Percentiles rank a stretch among this genome's conserved stretches.
phyloP scores from a whole-genome alignment of 176 grass and related monocot species.

The Miscanthus lutarioriparius region DNA sequence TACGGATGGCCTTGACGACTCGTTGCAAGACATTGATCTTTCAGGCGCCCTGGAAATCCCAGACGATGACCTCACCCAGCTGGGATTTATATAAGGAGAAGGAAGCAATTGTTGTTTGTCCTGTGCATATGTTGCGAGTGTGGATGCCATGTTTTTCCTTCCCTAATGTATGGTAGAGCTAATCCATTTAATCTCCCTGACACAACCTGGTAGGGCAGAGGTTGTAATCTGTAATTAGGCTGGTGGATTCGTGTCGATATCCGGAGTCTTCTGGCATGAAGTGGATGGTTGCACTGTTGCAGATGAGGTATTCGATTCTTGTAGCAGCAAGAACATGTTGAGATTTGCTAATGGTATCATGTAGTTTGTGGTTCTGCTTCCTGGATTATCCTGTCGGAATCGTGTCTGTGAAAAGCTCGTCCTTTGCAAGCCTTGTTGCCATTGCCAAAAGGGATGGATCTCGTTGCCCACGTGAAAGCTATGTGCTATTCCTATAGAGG shows the following conservation, averaged over 20 bases:
- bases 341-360: slow-evolving; percentile 7
- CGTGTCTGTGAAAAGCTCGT: background rate
- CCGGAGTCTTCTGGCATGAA: background rate
- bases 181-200: slow-evolving; percentile 41
- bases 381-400: background rate
- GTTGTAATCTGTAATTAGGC: slow-evolving; percentile 44
- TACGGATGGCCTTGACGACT: slow-evolving; percentile 41
- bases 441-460: too few relatives aligned
- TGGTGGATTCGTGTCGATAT: slow-evolving; percentile 15
- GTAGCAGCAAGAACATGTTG: slow-evolving; percentile 20
- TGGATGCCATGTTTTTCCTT: slow-evolving; percentile 18
- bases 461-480: too few relatives aligned
- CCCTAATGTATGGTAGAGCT: slow-evolving; percentile 30
- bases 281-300: slow-evolving; percentile 17
- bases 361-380: background rate
- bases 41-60: slow-evolving; percentile 61
- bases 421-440: too few relatives aligned
- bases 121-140: slow-evolving; percentile 42
- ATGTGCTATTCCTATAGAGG: too few relatives aligned
- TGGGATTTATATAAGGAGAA: slow-evolving; percentile 58
- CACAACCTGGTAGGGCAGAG: slow-evolving; percentile 42
- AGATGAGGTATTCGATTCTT: slow-evolving; percentile 31
- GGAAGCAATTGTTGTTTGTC: slow-evolving; percentile 8
- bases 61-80: slow-evolving; percentile 63
- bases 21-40: slow-evolving; percentile 61